phyloP scores from a whole-genome alignment of 371 early-diverging fungal species.

The Saksenaea vasiformis region DNA sequence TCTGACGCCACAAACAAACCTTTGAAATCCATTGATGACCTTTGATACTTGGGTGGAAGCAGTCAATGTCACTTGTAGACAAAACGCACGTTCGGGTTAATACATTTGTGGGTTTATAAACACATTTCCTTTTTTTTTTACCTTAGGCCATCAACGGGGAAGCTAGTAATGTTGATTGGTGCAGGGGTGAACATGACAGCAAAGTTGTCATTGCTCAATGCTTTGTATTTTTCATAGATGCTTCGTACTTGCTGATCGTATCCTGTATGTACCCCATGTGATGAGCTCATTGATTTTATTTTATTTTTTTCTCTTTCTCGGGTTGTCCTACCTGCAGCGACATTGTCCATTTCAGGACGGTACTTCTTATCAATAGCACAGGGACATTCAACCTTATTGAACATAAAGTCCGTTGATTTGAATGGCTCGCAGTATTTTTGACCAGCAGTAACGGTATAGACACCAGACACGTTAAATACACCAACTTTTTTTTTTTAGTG shows the following conservation, averaged over 20 bases:
- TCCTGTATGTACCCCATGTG: no score
- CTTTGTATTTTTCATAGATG: slow-evolving; percentile 13
- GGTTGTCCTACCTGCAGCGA: neutral
- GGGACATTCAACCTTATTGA: slow-evolving; percentile 13
- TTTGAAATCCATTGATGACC: slow-evolving; percentile 16
- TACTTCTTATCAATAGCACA: slow-evolving; percentile 12
- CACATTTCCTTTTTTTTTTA: neutral
- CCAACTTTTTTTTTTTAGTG: no score
- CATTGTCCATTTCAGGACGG: neutral
- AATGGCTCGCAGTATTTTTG: slow-evolving; percentile 15
- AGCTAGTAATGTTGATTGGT: slow-evolving; percentile 8
- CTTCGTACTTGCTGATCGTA: slow-evolving; percentile 12
- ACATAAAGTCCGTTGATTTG: neutral
- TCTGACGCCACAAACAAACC: slow-evolving; percentile 1
- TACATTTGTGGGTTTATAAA: no score
- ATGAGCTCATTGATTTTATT: no score
- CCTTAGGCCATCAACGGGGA: slow-evolving; percentile 14
- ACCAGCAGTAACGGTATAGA: slow-evolving; percentile 11
- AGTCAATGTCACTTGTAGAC: slow-evolving; percentile 13
- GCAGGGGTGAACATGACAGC: slow-evolving; percentile 12
- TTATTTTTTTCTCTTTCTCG: neutral
- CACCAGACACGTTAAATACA: slow-evolving; percentile 15
- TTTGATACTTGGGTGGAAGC: slow-evolving; percentile 17
- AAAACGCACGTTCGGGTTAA: neutral
- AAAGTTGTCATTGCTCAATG: slow-evolving; percentile 10